A percentile compares a stretch with the other conserved stretches of the same genome.
These are phyloP conservation scores for Xylaria castorea DNA, from an alignment of 495 filamentous ascomycete species.

Conservation along the genomic window DNA sequence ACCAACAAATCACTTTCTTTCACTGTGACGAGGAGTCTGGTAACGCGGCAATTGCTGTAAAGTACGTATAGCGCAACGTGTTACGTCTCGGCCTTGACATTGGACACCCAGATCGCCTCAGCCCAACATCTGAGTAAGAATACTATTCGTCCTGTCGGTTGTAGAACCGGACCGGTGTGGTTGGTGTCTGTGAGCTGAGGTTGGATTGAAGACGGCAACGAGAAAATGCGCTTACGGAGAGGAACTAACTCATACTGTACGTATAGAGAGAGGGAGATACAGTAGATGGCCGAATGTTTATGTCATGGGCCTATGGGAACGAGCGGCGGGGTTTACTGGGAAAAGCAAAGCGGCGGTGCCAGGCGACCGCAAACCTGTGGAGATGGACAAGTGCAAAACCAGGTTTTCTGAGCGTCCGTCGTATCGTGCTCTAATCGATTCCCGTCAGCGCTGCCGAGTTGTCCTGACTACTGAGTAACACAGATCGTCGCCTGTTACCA, in stretches of 20 bases:
- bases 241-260: neutral
- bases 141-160: neutral
- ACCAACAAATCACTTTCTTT: neutral
- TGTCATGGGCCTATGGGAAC: neutral
- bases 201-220: neutral
- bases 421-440: slow-evolving; percentile 5
- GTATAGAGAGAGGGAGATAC: neutral
- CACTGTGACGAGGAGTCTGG: neutral
- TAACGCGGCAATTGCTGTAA: neutral
- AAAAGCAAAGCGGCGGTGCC: slow-evolving; percentile 9
- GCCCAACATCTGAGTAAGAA: neutral
- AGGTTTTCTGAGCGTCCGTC: neutral
- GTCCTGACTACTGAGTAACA: slow-evolving; percentile 18
- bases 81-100: neutral
- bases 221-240: neutral
- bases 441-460: neutral
- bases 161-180: slow-evolving; percentile 7
- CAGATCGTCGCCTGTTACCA: slow-evolving; percentile 5
- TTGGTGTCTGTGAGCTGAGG: neutral
- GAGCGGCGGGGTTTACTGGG: slow-evolving; percentile 6
- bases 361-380: neutral
- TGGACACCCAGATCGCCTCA: neutral
- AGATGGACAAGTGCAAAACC: neutral
- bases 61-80: neutral
- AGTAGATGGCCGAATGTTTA: neutral